These are phyloP conservation scores for Alternaria metachromatica DNA, from an alignment of 2,329 filamentous ascomycete species.

Conservation along the genomic window DNA sequence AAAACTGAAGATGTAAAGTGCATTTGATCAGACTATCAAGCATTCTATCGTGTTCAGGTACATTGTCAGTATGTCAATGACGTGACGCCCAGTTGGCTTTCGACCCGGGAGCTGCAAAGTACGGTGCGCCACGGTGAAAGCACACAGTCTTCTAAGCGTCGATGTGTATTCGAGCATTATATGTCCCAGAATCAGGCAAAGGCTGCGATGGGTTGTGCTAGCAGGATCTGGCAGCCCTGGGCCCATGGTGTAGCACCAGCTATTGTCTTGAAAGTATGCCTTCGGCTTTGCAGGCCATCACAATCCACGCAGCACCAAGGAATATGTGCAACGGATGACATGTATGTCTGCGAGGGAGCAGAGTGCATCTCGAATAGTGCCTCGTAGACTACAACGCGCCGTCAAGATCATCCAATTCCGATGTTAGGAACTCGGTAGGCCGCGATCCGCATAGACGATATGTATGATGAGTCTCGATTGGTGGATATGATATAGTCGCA, in stretches of 20 bases:
- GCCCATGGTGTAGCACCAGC: neutral
- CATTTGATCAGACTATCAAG: neutral
- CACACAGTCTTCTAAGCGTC: neutral
- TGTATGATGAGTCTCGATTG: neutral
- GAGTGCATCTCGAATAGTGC: neutral
- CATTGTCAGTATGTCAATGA: neutral
- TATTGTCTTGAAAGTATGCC: neutral
- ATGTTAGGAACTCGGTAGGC: neutral
- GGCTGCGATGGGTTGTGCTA: neutral
- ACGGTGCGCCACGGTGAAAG: neutral
- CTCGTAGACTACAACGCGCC: neutral
- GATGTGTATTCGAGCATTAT: neutral
- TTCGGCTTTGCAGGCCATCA: neutral
- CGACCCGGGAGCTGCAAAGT: neutral
- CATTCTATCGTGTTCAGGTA: neutral
- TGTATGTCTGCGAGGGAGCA: neutral
- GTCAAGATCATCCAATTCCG: neutral
- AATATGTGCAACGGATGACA: neutral
- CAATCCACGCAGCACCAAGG: neutral
- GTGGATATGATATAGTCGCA: neutral
- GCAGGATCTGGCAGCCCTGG: neutral
- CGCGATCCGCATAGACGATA: neutral
- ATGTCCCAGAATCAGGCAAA: neutral
- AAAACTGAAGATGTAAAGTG: neutral
- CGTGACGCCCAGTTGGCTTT: neutral